A percentile compares a stretch with the other conserved stretches of the same genome.
Conservation (phyloP, 345 rosid species). For the Capsella bursapastoris region DNA sequence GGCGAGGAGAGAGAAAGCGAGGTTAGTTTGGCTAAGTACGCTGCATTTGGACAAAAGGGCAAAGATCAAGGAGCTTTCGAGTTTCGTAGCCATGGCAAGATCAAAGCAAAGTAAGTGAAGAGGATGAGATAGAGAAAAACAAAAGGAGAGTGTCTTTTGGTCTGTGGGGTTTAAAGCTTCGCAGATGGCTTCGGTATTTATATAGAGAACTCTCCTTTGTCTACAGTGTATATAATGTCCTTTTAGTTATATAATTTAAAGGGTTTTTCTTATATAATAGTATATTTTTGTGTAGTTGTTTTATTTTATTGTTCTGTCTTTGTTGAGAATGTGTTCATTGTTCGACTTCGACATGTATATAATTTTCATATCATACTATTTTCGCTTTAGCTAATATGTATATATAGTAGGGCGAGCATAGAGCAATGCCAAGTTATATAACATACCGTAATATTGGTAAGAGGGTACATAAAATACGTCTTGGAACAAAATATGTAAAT, state of each 20-base stretch:
- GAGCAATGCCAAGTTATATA: background rate
- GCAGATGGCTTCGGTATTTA: conserved; percentile 43
- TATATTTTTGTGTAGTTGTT: background rate
- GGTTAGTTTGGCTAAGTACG: conserved; percentile 48
- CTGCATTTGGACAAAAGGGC: conserved; percentile 68
- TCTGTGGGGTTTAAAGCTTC: conserved; percentile 45
- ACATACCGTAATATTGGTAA: background rate
- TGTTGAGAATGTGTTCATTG: conserved; percentile 7
- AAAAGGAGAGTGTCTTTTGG: conserved; percentile 44
- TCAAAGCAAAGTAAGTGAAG: conserved; percentile 16
- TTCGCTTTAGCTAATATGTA: background rate
- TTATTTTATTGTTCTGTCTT: conserved; percentile 16
- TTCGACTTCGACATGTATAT: conserved; percentile 17
- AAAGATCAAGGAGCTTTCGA: conserved; percentile 53
- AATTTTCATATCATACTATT: background rate
- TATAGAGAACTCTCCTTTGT: conserved; percentile 26
- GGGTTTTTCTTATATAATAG: background rate
- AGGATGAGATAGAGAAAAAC: conserved; percentile 16
- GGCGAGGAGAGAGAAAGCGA: conserved; percentile 53
- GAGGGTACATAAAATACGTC: background rate
- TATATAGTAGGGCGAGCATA: background rate
- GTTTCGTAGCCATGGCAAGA: conserved; percentile 52
- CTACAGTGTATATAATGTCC: background rate
- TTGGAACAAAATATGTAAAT: background rate
- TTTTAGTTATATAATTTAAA: background rate